A percentile compares a stretch with the other conserved stretches of the same genome.
phyloP scores from a whole-genome alignment of 257 asterid species.

The Lavandula angustifolia region DNA sequence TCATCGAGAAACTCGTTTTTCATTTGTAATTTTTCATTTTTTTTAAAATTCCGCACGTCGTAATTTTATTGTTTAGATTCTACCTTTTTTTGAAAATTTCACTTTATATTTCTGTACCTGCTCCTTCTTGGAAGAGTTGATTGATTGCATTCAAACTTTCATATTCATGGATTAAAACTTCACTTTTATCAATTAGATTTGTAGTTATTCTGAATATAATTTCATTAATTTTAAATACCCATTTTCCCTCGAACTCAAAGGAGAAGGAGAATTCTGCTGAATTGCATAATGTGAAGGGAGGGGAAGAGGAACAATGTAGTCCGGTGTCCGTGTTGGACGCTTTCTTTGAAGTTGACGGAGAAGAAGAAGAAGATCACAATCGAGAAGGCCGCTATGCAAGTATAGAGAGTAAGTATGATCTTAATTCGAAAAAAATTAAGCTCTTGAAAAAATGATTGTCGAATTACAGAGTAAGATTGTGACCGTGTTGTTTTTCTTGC shows the following conservation, averaged over 20 bases:
- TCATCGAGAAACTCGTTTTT: no score
- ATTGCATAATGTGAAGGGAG: slow-evolving; percentile 28
- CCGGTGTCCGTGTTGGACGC: slow-evolving; percentile 76
- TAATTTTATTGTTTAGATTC: no score
- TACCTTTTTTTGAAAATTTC: no score
- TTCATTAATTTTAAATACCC: neutral
- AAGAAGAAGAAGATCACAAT: slow-evolving; percentile 41
- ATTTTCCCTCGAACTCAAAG: slow-evolving; percentile 27
- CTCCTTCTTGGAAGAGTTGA: no score
- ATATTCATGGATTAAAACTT: no score
- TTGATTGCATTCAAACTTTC: no score
- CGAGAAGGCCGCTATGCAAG: slow-evolving; percentile 54
- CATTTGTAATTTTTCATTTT: no score
- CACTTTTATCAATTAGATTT: no score
- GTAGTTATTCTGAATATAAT: neutral
- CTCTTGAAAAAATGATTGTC: no score
- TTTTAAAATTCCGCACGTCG: no score
- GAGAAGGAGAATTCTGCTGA: slow-evolving; percentile 33
- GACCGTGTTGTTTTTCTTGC: neutral
- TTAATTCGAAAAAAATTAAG: neutral
- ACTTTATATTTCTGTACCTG: no score
- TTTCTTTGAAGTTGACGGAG: slow-evolving; percentile 54
- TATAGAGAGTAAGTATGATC: slow-evolving; percentile 55
- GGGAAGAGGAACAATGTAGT: slow-evolving; percentile 72
- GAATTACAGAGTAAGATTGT: neutral